phyloP scores from a whole-genome alignment of 345 rosid genomes.

The Melastoma malabathricum region DNA sequence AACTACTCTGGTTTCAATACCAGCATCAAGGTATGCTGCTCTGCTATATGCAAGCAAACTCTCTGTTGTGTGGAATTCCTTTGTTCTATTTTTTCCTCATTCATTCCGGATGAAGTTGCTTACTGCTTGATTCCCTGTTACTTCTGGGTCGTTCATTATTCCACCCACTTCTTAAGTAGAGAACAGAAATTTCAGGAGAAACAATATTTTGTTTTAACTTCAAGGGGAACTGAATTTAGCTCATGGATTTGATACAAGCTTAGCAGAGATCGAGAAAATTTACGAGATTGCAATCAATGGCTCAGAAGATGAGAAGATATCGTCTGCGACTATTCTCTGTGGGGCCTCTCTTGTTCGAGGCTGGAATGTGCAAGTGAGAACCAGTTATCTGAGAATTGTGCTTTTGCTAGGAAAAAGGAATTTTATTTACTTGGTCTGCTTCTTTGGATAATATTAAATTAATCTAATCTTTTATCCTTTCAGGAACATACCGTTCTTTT shows the following conservation, averaged over 20 bases:
- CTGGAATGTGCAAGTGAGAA: conserved; percentile 79
- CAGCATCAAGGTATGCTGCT: conserved; percentile 76
- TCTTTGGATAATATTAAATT: too few species aligned
- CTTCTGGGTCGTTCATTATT: conserved; percentile 1
- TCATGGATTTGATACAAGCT: conserved; percentile 92
- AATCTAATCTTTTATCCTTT: conserved; percentile 26
- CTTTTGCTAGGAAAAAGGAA: too few species aligned
- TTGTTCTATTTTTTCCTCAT: too few species aligned
- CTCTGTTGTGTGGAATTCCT: neutral
- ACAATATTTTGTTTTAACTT: neutral
- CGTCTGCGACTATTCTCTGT: conserved; percentile 81
- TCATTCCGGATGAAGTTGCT: too few species aligned
- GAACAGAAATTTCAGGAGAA: too few species aligned
- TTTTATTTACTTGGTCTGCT: too few species aligned
- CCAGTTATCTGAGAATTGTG: too few species aligned
- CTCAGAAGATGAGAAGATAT: conserved; percentile 83
- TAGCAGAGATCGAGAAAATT: conserved; percentile 86
- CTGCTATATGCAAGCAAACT: neutral
- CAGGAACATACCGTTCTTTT: conserved; percentile 79
- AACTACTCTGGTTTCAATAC: conserved; percentile 59
- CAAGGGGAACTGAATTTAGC: conserved; percentile 49
- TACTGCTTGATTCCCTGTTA: neutral
- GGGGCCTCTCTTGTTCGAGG: conserved; percentile 94
- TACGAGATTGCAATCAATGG: conserved; percentile 82
- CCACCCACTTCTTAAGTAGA: too few species aligned